Evolutionary conservation across 306 rosid species (phyloP).

Genomic region (Trifolium subterraneum): DNA sequence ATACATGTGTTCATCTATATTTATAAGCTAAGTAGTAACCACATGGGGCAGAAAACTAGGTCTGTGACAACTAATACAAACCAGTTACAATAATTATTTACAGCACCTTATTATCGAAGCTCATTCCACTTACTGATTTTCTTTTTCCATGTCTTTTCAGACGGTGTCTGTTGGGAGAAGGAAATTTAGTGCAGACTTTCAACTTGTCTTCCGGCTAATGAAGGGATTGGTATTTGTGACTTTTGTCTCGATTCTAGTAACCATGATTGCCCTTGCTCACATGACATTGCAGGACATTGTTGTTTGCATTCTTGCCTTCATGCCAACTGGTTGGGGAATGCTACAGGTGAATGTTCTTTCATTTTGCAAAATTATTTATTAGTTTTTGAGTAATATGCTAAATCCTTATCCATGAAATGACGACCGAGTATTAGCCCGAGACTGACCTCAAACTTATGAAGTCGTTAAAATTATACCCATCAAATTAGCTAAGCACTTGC

Average conservation of each 20-base stretch:
- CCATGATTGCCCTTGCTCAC: constrained; percentile 81
- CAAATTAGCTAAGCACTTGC: background rate
- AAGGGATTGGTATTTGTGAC: constrained; percentile 91
- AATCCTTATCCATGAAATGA: background rate
- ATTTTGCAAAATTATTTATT: background rate
- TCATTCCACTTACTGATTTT: constrained; percentile 27
- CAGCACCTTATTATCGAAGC: background rate
- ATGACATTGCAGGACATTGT: constrained; percentile 88
- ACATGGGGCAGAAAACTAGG: background rate
- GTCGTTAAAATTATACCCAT: background rate
- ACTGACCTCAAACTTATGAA: background rate
- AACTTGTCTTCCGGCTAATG: constrained; percentile 88
- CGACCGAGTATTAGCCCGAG: background rate
- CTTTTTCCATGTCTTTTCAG: constrained; percentile 47
- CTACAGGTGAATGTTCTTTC: constrained; percentile 67
- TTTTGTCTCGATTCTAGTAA: constrained; percentile 77
- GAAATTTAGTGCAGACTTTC: constrained; percentile 87
- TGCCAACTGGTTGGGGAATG: constrained; percentile 99
- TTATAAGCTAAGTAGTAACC: background rate
- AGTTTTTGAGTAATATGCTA: background rate
- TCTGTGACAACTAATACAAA: background rate
- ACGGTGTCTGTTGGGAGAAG: constrained; percentile 91
- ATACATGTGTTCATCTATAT: background rate
- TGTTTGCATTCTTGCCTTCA: constrained; percentile 97
- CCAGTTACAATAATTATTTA: background rate